Evolutionary conservation across 768 basidiomycete species (phyloP), one percentile per base, ranked within the genome.

Genomic region (Rhizopogon vesiculosus): DNA sequence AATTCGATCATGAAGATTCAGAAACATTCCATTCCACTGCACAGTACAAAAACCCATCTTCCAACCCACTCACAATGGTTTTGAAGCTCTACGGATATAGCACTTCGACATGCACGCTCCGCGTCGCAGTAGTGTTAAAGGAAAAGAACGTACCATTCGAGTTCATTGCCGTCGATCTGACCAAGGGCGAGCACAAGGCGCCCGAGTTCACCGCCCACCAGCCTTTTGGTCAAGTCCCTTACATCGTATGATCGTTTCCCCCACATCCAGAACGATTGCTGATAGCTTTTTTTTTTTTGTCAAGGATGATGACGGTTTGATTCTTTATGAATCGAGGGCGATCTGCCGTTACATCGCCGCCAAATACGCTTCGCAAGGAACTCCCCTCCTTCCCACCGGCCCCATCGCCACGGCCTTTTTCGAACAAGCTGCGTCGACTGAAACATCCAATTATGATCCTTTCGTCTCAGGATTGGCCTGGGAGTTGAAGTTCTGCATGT

Each of bases 81-180:
- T 43, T 66, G 33, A 59, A 63, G 15, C 50, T 65, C 16, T 56
- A 64, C 49, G 60, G 62, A 40, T 55, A 31, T 38, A 18, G 56
- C 2, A 55, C 25, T 13, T 81, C 81, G 1, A 74, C 77, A 25
- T 79, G 74, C 74, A 79, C 80, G 1, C 74, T 69, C 18, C 77
- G 77, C n/a, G 84, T 83, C 15, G 79, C 74, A 5, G 57, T 69
- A 22, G 70, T 82, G 4, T 66, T 80, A 55, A 74, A 76, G 61
- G 85, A 87, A 68, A 80, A 81, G 61, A 65, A 76, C 4, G 70
- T 87, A 2, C 78, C 81, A 0, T 86, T 79, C 65, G 77, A 81
- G 60, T 66, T 84, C 50, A 54, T 76, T 51, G 42, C 52, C 15
- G 58, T 86, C 53, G 74, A 83, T 59, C 53, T 80, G 15, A 22